Conservation (phyloP, 495 filamentous ascomycete genomes). For the Xanthoparmelia taractica region DNA sequence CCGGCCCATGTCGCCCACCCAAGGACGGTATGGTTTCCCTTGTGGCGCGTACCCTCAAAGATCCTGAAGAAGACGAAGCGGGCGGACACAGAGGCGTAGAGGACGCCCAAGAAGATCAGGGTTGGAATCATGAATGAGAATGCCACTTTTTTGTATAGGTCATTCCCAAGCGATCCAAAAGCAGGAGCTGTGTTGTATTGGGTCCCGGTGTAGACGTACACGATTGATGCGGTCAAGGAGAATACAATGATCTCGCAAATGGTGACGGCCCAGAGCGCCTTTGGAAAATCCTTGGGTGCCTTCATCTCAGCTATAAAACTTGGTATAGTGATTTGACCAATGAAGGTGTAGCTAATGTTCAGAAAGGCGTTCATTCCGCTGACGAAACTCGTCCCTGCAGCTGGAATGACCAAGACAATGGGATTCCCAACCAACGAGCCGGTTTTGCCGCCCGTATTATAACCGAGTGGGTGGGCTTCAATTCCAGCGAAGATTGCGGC, state of each 20-base stretch:
- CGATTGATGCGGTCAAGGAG: conserved; percentile 62
- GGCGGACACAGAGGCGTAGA: conserved; percentile 80
- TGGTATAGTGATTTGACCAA: conserved; percentile 84
- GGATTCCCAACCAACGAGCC: conserved; percentile 43
- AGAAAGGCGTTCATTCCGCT: conserved; percentile 72
- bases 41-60: conserved; percentile 68
- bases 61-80: conserved; percentile 83
- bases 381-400: conserved; percentile 69
- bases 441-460: conserved; percentile 37
- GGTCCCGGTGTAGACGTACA: conserved; percentile 76
- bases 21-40: conserved; percentile 67
- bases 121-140: conserved; percentile 94
- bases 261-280: conserved; percentile 79
- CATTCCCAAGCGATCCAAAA: conserved; percentile 68
- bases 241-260: conserved; percentile 79
- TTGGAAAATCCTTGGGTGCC: conserved; percentile 78
- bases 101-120: conserved; percentile 77
- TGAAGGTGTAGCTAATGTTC: conserved; percentile 89
- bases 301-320: conserved; percentile 92
- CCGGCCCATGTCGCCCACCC: conserved; percentile 72
- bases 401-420: conserved; percentile 55
- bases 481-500: conserved; percentile 71
- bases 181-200: conserved; percentile 76
- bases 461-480: conserved; percentile 58
- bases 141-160: conserved; percentile 67